Percentiles rank a stretch among this genome's conserved stretches.
Conservation (phyloP, 2,329 filamentous ascomycete genomes). For the Xylaria sp. region DNA sequence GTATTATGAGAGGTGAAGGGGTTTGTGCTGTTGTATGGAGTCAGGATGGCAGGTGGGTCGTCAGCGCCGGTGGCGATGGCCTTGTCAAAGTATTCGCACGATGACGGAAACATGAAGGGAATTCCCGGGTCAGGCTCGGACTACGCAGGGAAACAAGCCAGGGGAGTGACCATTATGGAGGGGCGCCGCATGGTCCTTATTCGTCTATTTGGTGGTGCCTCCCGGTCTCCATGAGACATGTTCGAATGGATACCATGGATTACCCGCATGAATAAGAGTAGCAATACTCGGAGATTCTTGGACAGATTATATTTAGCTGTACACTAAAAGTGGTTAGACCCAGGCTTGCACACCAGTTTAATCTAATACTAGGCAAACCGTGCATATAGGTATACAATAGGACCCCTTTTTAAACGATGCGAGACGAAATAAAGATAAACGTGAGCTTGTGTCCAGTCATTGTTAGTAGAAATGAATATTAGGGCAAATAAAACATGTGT, state of each 20-base stretch:
- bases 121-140: not conserved
- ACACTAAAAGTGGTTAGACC: not conserved
- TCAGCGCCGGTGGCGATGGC: constrained; percentile 92
- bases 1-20: constrained; percentile 93
- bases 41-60: constrained; percentile 90
- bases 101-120: constrained; percentile 37
- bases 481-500: too few relatives aligned
- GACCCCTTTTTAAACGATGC: not conserved
- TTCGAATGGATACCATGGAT: not conserved
- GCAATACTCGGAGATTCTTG: not conserved
- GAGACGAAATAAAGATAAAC: too few relatives aligned
- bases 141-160: not conserved
- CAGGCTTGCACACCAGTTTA: not conserved
- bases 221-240: not conserved
- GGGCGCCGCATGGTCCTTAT: not conserved
- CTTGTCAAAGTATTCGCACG: constrained; percentile 89
- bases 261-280: not conserved
- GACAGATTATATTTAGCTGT: not conserved
- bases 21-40: constrained; percentile 96
- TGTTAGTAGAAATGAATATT: not conserved
- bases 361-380: not conserved
- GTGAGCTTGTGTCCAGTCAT: too few relatives aligned
- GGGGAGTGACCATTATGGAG: too few relatives aligned
- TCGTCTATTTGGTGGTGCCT: not conserved
- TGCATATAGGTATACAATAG: not conserved